Evolutionary conservation across 805 yeast genomes (phyloP).

Genomic region (Nakazawaea holstii): DNA sequence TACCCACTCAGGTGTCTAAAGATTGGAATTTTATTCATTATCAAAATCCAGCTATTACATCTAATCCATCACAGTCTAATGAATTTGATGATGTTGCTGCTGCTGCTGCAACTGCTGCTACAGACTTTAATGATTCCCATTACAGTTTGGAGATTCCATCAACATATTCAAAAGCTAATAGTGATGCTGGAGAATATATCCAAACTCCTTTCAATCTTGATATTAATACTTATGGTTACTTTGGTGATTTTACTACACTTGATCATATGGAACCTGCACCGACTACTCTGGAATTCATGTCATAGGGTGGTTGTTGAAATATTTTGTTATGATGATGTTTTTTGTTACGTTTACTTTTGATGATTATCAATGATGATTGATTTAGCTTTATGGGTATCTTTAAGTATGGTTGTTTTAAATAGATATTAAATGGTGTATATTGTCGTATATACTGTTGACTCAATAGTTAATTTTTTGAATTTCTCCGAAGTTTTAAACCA

Average conservation of each 20-base stretch:
- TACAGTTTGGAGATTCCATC: not conserved
- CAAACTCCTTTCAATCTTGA: constrained; percentile 10
- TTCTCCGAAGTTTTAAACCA: too few relatives aligned
- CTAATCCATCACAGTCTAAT: not conserved
- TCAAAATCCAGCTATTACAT: not conserved
- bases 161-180: constrained; percentile 1
- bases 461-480: too few relatives aligned
- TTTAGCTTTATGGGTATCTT: not conserved
- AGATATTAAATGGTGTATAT: too few relatives aligned
- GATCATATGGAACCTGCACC: constrained; percentile 5
- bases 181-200: constrained; percentile 7
- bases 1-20: not conserved
- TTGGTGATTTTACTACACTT: constrained; percentile 5
- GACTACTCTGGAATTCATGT: constrained; percentile 2
- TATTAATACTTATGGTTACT: constrained; percentile 5
- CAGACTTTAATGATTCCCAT: not conserved
- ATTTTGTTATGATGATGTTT: not conserved
- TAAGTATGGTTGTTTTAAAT: not conserved
- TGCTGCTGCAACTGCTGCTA: not conserved
- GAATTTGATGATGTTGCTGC: not conserved
- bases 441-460: too few relatives aligned
- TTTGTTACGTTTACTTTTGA: not conserved
- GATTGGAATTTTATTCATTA: constrained; percentile 6
- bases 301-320: not conserved
- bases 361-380: not conserved